phyloP scores from a whole-genome alignment of 2,329 filamentous ascomycete genomes.

The Pyrenophora tritici-repentis region DNA sequence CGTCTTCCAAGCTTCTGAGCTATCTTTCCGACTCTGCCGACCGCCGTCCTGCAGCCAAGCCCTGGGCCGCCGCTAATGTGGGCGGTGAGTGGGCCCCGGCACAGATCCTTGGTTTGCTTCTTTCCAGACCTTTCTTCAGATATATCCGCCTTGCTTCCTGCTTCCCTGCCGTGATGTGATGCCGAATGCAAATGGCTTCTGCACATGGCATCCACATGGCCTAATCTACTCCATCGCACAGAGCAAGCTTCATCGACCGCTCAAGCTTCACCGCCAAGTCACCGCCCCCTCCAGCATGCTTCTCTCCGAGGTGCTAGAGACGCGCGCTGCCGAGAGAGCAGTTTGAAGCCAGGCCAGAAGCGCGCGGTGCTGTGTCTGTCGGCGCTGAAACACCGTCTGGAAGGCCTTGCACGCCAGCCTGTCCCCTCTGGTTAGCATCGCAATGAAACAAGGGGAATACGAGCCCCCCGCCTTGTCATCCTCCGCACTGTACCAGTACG shows the following conservation, averaged over 20 bases:
- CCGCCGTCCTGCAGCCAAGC: conserved; percentile 16
- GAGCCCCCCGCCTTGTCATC: conserved; percentile 27
- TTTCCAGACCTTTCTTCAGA: neutral
- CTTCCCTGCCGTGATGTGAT: neutral
- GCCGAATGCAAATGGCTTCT: too few relatives aligned
- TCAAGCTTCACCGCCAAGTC: conserved; percentile 14
- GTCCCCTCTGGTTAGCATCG: conserved; percentile 25
- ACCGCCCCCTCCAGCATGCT: conserved; percentile 35
- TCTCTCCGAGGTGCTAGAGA: conserved; percentile 35
- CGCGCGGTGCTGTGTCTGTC: conserved; percentile 70
- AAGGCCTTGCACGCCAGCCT: conserved; percentile 76
- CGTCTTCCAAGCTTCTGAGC: neutral
- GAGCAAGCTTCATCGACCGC: too few relatives aligned
- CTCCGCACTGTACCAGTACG: conserved; percentile 18
- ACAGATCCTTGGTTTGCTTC: conserved; percentile 16
- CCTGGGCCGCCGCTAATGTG: conserved; percentile 16
- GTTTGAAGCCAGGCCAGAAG: conserved; percentile 70
- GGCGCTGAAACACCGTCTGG: conserved; percentile 65
- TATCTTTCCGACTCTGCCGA: conserved; percentile 14
- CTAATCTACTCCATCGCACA: too few relatives aligned
- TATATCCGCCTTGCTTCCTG: neutral
- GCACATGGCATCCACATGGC: too few relatives aligned
- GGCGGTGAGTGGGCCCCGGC: conserved; percentile 8
- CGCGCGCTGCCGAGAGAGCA: conserved; percentile 38
- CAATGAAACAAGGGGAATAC: conserved; percentile 10